phyloP scores from a whole-genome alignment of 1,284 basidiomycete genomes.

The Xerocomus alliaceus region DNA sequence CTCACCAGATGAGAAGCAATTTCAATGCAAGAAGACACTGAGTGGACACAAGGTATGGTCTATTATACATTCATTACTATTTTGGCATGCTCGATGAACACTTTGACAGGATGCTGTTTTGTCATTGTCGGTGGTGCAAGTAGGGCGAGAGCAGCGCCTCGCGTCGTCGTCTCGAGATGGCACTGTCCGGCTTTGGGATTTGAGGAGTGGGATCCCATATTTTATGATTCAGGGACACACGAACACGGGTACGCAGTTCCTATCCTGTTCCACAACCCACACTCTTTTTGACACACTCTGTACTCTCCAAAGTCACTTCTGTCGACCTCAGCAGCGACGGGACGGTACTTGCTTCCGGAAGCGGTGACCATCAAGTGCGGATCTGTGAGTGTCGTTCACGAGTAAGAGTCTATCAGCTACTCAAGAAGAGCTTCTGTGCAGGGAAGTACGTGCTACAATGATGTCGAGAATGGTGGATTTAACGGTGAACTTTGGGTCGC shows the following conservation, averaged over 20 bases:
- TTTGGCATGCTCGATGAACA: neutral
- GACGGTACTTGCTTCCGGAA: conserved; percentile 81
- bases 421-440: conserved; percentile 25
- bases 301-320: conserved; percentile 71
- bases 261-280: conserved; percentile 22
- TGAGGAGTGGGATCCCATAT: conserved; percentile 39
- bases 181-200: conserved; percentile 42
- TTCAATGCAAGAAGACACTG: conserved; percentile 39
- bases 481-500: neutral
- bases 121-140: conserved; percentile 40
- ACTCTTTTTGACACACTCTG: neutral
- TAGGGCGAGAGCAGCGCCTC: conserved; percentile 44
- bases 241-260: conserved; percentile 41
- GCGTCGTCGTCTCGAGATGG: conserved; percentile 44
- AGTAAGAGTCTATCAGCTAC: conserved; percentile 29
- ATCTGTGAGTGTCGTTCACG: conserved; percentile 60
- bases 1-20: conserved; percentile 30
- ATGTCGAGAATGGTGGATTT: conserved; percentile 14
- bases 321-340: conserved; percentile 83
- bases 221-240: conserved; percentile 46
- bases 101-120: conserved; percentile 39
- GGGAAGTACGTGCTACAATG: conserved; percentile 40
- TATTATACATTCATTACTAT: neutral
- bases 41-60: conserved; percentile 35
- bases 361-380: conserved; percentile 85